Evolutionary conservation across 2,329 filamentous ascomycete genomes (phyloP).

Genomic region (Calonectria pteridis): DNA sequence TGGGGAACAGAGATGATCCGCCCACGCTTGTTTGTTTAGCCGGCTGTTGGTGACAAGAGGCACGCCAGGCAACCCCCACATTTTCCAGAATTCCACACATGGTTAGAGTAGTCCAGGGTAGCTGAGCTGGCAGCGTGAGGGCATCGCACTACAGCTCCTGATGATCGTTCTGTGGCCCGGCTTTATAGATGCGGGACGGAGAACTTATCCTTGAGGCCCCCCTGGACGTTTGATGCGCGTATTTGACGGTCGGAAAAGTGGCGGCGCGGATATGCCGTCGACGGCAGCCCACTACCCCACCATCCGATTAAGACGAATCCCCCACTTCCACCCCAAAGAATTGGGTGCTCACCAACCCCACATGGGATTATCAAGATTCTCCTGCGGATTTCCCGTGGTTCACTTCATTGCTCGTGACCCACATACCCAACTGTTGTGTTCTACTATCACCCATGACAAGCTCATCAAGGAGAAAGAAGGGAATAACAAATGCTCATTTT

Average conservation of each 20-base stretch:
- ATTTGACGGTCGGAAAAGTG: background rate
- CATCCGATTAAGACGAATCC: background rate
- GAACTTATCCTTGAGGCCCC: background rate
- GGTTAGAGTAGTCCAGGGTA: background rate
- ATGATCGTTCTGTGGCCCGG: background rate
- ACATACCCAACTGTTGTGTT: background rate
- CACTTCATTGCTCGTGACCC: background rate
- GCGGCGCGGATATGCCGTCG: background rate
- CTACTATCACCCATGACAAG: background rate
- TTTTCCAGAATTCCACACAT: background rate
- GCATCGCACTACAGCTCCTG: background rate
- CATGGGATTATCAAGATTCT: background rate
- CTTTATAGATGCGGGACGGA: background rate
- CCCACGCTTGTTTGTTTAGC: conserved; percentile 14
- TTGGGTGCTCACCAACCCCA: background rate
- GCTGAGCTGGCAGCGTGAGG: background rate
- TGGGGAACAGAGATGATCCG: conserved; percentile 19
- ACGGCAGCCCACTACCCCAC: background rate
- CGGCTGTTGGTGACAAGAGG: background rate
- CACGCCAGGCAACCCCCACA: background rate
- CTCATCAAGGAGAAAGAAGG: background rate
- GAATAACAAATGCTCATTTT: background rate
- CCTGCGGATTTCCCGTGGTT: background rate
- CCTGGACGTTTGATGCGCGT: background rate
- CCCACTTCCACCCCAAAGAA: background rate